A percentile compares a stretch with the other conserved stretches of the same genome.
Conservation (phyloP, 2,329 filamentous ascomycete species). For the Myotisia sp. region DNA sequence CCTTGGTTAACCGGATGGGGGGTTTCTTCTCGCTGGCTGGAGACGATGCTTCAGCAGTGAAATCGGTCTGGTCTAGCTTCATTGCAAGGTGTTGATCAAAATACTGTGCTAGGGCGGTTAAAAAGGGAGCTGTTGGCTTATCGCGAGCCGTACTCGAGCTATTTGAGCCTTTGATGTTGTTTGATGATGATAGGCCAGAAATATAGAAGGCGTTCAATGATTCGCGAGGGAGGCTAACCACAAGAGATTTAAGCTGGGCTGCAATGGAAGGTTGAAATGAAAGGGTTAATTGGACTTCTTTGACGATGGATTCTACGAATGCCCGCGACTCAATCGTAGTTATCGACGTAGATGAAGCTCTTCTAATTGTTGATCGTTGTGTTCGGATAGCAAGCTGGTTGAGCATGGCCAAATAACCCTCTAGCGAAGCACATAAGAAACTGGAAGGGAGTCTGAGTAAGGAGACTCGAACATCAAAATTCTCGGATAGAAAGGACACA, state of each 20-base stretch:
- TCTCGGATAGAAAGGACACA: conserved; percentile 34
- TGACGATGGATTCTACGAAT: conserved; percentile 21
- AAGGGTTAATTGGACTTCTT: conserved; percentile 28
- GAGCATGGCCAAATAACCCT: conserved; percentile 22
- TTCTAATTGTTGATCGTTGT: not conserved
- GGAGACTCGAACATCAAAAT: conserved; percentile 38
- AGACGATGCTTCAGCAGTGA: not conserved
- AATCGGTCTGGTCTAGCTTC: conserved; percentile 20
- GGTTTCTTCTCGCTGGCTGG: not conserved
- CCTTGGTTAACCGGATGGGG: conserved; percentile 24
- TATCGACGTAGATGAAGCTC: not conserved
- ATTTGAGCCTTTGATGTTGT: conserved; percentile 1
- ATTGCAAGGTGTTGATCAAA: conserved; percentile 27
- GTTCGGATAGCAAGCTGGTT: not conserved
- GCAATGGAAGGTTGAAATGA: conserved; percentile 24
- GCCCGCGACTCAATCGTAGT: conserved; percentile 6
- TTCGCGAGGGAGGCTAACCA: conserved; percentile 22
- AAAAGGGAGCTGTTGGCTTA: conserved; percentile 13
- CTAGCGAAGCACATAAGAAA: conserved; percentile 33
- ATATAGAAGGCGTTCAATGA: conserved; percentile 16
- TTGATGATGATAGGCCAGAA: conserved; percentile 8
- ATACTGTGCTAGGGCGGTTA: conserved; percentile 22
- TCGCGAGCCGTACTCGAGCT: conserved; percentile 3
- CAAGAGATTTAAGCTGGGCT: conserved; percentile 22
- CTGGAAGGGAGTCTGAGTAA: conserved; percentile 30